Evolutionary conservation across 108 stramenopile species (phyloP).

Genomic region (Cafeteria roenbergensis): DNA sequence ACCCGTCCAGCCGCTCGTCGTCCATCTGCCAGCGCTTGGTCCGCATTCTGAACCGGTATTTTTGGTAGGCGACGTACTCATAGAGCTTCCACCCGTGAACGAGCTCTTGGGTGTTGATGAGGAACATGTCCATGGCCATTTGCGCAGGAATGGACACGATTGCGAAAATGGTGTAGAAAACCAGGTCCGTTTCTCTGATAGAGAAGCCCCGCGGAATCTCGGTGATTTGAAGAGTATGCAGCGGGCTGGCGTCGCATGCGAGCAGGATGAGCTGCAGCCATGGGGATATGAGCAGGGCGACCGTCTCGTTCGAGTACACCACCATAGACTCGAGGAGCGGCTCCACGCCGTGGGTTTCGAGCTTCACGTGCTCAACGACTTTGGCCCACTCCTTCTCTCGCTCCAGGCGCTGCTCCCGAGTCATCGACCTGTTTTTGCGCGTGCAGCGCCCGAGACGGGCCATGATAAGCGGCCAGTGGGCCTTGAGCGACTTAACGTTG

Average conservation of each 20-base stretch:
- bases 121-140: conserved; percentile 54
- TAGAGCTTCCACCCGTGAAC: conserved; percentile 66
- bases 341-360: conserved; percentile 62
- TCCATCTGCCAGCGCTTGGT: conserved; percentile 59
- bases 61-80: conserved; percentile 68
- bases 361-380: conserved; percentile 62
- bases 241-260: conserved; percentile 7
- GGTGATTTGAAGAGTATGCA: conserved; percentile 41
- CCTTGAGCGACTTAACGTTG: conserved; percentile 32
- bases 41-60: conserved; percentile 59
- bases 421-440: conserved; percentile 26
- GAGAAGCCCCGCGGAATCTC: conserved; percentile 54
- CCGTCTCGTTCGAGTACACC: conserved; percentile 50
- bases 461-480: conserved; percentile 26
- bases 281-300: conserved; percentile 40
- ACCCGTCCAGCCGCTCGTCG: conserved; percentile 50
- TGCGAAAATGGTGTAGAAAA: conserved; percentile 65
- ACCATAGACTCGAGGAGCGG: conserved; percentile 53
- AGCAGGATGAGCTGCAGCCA: conserved; percentile 49
- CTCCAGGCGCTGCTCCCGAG: conserved; percentile 53
- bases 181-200: conserved; percentile 54
- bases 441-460: conserved; percentile 11
- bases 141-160: conserved; percentile 46
- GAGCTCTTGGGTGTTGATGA: conserved; percentile 66
- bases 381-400: conserved; percentile 55